Evolutionary conservation across 2,329 filamentous ascomycete genomes (phyloP).

Genomic region (Fusarium hostae): DNA sequence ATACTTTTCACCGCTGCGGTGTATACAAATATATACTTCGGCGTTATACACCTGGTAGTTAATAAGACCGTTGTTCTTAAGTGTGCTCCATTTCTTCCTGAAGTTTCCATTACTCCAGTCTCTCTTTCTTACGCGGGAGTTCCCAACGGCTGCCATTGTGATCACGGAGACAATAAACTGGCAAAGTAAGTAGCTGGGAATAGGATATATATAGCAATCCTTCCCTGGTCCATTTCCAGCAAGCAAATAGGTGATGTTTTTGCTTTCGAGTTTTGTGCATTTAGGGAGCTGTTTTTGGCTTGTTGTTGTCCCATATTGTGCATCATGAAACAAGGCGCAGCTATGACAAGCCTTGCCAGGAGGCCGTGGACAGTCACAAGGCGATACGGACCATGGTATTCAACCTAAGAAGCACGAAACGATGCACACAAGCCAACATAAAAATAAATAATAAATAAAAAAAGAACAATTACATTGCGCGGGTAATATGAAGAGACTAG

Average conservation of each 20-base stretch:
- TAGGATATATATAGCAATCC: neutral
- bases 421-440: no score
- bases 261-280: neutral
- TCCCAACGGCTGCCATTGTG: neutral
- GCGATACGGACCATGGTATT: no score
- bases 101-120: neutral
- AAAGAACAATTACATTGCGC: no score
- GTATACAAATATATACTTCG: neutral
- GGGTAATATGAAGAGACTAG: no score
- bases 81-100: neutral
- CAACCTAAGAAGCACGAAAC: no score
- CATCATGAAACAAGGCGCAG: no score
- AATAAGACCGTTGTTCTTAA: neutral
- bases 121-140: rapidly evolving
- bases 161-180: rapidly evolving
- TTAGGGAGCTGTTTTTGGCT: neutral
- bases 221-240: neutral
- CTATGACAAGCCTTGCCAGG: no score
- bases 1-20: neutral
- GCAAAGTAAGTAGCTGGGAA: rapidly evolving
- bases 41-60: neutral
- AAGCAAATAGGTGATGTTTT: neutral
- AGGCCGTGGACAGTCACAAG: no score
- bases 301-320: no score
- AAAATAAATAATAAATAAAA: no score